These are phyloP conservation scores for Cyclocybe aegerita DNA, from an alignment of 768 basidiomycete species.

Conservation along the genomic window DNA sequence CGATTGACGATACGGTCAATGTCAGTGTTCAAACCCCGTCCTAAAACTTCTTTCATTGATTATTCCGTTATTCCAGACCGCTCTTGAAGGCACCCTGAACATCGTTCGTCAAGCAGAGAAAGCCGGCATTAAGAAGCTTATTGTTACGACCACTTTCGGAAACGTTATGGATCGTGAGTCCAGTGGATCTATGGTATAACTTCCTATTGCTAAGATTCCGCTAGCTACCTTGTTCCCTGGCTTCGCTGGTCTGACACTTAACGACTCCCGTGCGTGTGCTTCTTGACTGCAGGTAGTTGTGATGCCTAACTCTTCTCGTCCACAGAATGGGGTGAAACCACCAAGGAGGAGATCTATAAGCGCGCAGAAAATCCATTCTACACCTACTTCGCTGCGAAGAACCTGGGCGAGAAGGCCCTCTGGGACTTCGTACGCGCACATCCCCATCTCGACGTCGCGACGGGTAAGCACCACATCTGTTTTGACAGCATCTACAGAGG, in stretches of 20 bases:
- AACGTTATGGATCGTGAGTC: constrained; percentile 26
- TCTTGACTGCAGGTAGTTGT: not conserved
- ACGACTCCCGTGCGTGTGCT: constrained; percentile 7
- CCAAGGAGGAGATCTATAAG: constrained; percentile 28
- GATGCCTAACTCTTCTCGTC: not conserved
- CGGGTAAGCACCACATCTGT: constrained; percentile 26
- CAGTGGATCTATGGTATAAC: not conserved
- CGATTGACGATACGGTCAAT: constrained; percentile 22
- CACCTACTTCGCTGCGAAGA: constrained; percentile 41
- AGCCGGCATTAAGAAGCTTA: constrained; percentile 33
- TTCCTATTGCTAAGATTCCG: not conserved
- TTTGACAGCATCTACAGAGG: not conserved
- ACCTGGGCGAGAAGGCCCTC: constrained; percentile 37
- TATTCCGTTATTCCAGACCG: constrained; percentile 23
- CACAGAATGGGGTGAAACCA: constrained; percentile 32
- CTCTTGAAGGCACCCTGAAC: constrained; percentile 39
- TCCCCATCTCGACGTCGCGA: constrained; percentile 36
- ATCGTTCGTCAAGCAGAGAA: constrained; percentile 37
- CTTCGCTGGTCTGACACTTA: constrained; percentile 14
- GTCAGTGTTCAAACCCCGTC: constrained; percentile 9
- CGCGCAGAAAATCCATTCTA: constrained; percentile 26
- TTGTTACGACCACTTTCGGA: constrained; percentile 34
- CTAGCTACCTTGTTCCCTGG: constrained; percentile 16
- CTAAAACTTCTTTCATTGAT: not conserved
- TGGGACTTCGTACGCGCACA: constrained; percentile 41